Evolutionary conservation across 2,329 filamentous ascomycete species (phyloP).

Genomic region (Xylariales sp.): DNA sequence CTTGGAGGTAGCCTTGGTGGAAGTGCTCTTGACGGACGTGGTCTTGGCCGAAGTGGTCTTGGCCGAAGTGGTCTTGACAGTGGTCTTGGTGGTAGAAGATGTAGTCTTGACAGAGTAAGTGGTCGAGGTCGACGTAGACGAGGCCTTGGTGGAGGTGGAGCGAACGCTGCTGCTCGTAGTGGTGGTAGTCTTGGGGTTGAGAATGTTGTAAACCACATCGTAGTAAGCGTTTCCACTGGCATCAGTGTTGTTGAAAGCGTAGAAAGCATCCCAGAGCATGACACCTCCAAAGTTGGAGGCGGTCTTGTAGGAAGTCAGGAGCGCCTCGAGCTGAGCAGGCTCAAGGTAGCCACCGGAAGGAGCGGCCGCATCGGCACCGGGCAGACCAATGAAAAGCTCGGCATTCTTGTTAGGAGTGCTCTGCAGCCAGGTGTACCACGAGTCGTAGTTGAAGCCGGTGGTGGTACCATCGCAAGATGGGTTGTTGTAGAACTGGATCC

Average conservation of each 20-base stretch:
- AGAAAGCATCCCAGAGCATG: conserved; percentile 40
- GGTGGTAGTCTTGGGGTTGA: neutral
- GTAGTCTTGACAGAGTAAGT: neutral
- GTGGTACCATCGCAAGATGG: conserved; percentile 28
- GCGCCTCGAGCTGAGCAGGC: conserved; percentile 24
- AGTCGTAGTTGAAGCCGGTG: conserved; percentile 36
- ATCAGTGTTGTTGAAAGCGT: conserved; percentile 25
- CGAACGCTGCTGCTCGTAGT: conserved; percentile 1
- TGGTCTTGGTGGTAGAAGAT: neutral
- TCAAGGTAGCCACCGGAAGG: conserved; percentile 28
- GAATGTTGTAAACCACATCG: too few relatives aligned
- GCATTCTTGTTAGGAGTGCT: conserved; percentile 31
- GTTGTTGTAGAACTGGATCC: conserved; percentile 49
- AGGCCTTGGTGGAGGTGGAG: conserved; percentile 1
- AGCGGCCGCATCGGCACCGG: conserved; percentile 25
- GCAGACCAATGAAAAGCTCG: conserved; percentile 42
- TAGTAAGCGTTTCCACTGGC: conserved; percentile 29
- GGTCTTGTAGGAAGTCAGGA: conserved; percentile 27
- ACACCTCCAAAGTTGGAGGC: conserved; percentile 37
- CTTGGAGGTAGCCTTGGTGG: neutral
- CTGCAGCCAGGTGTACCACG: conserved; percentile 32
- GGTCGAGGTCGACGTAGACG: neutral
- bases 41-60: conserved; percentile 2
- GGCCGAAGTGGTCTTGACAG: too few relatives aligned
- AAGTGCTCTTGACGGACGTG: conserved; percentile 1